phyloP scores from a whole-genome alignment of 306 rosid species.

The Mimosa pudica region DNA sequence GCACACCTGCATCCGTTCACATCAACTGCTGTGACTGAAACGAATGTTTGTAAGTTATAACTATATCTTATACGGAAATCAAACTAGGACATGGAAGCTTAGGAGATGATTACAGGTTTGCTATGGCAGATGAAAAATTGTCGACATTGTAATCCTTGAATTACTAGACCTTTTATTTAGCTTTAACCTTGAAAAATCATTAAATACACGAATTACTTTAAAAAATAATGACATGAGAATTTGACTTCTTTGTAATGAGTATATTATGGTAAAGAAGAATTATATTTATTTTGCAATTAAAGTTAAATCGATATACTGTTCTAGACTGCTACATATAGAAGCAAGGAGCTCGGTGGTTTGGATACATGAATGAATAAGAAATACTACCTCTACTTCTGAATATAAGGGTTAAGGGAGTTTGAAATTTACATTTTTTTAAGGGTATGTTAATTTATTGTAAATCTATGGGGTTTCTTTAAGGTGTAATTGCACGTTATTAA shows the following conservation, averaged over 20 bases:
- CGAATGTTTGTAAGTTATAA: not conserved
- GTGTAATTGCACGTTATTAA: too few relatives aligned
- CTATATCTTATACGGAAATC: slow-evolving; percentile 2
- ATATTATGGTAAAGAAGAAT: not conserved
- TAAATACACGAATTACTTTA: not conserved
- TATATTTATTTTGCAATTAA: not conserved
- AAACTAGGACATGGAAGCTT: not conserved
- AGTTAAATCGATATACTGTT: not conserved
- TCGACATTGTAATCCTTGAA: not conserved
- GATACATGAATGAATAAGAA: too few relatives aligned
- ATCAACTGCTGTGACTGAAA: slow-evolving; percentile 4
- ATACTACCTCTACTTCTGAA: too few relatives aligned
- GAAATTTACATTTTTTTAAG: too few relatives aligned
- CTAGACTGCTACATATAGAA: too few relatives aligned
- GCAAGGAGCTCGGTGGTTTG: too few relatives aligned
- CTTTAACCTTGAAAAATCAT: not conserved
- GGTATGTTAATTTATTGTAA: too few relatives aligned
- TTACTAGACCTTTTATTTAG: not conserved
- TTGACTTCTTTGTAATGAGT: not conserved
- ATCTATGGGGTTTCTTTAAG: too few relatives aligned
- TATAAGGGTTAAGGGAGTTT: too few relatives aligned
- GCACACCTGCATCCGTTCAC: not conserved
- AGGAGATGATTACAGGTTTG: slow-evolving; percentile 5
- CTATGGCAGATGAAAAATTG: not conserved
- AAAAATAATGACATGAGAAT: not conserved